These are phyloP conservation scores for Ceratocystis cubensis DNA, from an alignment of 2,329 filamentous ascomycete genomes.

Conservation along the genomic window DNA sequence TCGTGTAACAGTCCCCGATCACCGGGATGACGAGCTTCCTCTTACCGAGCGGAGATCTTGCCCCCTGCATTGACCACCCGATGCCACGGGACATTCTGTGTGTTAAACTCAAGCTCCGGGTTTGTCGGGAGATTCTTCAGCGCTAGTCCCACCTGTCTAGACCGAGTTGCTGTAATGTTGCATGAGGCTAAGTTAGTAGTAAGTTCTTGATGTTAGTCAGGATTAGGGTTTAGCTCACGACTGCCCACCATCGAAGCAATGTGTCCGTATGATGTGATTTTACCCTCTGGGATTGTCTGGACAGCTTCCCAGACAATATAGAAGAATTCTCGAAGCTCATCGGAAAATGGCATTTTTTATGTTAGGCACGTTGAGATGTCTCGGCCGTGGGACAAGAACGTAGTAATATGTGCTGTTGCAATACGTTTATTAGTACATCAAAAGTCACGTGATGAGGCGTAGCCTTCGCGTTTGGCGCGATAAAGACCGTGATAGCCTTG, in stretches of 20 bases:
- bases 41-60: constrained; percentile 67
- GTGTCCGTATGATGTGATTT: constrained; percentile 78
- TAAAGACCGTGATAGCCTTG: not conserved
- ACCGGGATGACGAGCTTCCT: not conserved
- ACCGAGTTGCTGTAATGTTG: constrained; percentile 45
- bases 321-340: constrained; percentile 65
- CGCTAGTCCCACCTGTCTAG: constrained; percentile 78
- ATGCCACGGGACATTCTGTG: constrained; percentile 82
- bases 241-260: constrained; percentile 61
- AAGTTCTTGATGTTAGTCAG: not conserved
- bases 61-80: constrained; percentile 82
- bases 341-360: constrained; percentile 50
- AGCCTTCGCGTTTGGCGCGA: not conserved
- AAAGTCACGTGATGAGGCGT: not conserved
- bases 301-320: constrained; percentile 68
- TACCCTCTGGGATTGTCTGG: constrained; percentile 70
- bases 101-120: constrained; percentile 47
- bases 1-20: too few relatives aligned
- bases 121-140: constrained; percentile 68
- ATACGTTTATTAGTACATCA: not conserved
- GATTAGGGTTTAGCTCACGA: constrained; percentile 38
- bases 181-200: not conserved
- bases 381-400: too few relatives aligned
- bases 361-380: too few relatives aligned
- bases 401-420: too few relatives aligned